Conservation (phyloP, 2,329 filamentous ascomycete species). For the Ploettnerulaceae sp. region DNA sequence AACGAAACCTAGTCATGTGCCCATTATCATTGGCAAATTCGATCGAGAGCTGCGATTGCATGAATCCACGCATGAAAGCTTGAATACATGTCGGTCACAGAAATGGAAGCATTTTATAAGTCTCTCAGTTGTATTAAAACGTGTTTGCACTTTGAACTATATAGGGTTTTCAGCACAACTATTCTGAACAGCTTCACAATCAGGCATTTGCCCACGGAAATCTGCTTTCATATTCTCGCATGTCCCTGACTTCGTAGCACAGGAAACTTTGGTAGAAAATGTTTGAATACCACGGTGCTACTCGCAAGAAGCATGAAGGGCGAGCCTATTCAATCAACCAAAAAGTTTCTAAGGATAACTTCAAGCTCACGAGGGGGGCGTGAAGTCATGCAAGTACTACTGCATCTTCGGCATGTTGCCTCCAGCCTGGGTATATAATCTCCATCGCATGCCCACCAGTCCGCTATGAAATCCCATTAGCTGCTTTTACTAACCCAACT, state of each 20-base stretch:
- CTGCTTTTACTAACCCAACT: conserved; percentile 55
- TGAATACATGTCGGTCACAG: too few relatives aligned
- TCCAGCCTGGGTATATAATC: neutral
- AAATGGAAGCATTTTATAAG: too few relatives aligned
- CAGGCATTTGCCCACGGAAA: too few relatives aligned
- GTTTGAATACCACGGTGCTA: conserved; percentile 47
- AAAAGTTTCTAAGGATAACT: conserved; percentile 33
- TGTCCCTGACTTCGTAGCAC: conserved; percentile 7
- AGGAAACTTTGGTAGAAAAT: too few relatives aligned
- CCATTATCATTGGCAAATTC: too few relatives aligned
- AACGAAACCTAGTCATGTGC: too few relatives aligned
- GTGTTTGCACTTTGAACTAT: too few relatives aligned
- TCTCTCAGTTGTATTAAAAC: too few relatives aligned
- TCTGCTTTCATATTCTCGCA: neutral
- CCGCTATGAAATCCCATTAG: conserved; percentile 46
- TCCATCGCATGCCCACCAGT: conserved; percentile 7
- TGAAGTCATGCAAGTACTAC: conserved; percentile 50
- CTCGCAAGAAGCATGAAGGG: conserved; percentile 62
- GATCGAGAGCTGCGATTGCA: too few relatives aligned
- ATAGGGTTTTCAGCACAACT: conserved; percentile 47
- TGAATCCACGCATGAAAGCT: too few relatives aligned
- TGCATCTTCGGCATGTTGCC: conserved; percentile 45
- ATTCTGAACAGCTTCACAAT: too few relatives aligned
- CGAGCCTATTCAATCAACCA: conserved; percentile 57
- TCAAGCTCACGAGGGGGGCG: conserved; percentile 47